Conservation (phyloP, 2,329 filamentous ascomycete species). For the Venturia aucupariae region DNA sequence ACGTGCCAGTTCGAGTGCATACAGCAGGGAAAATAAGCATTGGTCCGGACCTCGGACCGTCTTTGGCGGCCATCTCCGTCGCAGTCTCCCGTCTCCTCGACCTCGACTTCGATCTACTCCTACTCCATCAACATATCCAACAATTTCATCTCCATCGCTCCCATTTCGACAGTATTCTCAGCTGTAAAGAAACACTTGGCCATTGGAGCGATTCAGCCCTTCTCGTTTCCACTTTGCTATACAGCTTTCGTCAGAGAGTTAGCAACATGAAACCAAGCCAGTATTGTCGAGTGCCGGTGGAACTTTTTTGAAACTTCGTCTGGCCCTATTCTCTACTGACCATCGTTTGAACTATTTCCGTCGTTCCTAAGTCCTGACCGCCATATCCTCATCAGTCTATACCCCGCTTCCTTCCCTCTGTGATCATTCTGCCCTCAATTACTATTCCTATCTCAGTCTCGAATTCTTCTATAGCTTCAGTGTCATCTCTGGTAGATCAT, state of each 20-base stretch:
- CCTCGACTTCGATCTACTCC: not conserved
- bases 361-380: no score
- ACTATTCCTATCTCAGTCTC: not conserved
- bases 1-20: no score
- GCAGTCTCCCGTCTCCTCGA: not conserved
- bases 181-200: not conserved
- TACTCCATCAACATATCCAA: not conserved
- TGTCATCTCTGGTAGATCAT: slow-evolving; percentile 1
- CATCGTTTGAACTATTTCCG: no score
- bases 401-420: not conserved
- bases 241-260: not conserved
- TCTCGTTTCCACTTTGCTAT: not conserved
- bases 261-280: not conserved
- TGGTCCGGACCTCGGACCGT: not conserved
- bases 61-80: no score
- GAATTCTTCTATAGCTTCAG: not conserved
- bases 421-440: not conserved
- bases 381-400: not conserved
- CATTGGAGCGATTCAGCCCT: not conserved
- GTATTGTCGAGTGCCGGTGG: not conserved
- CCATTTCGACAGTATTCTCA: not conserved
- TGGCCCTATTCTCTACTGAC: not conserved
- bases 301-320: not conserved
- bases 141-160: not conserved
- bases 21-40: no score